phyloP scores from a whole-genome alignment of 768 basidiomycete genomes.

The Phlegmacium glaucopus region DNA sequence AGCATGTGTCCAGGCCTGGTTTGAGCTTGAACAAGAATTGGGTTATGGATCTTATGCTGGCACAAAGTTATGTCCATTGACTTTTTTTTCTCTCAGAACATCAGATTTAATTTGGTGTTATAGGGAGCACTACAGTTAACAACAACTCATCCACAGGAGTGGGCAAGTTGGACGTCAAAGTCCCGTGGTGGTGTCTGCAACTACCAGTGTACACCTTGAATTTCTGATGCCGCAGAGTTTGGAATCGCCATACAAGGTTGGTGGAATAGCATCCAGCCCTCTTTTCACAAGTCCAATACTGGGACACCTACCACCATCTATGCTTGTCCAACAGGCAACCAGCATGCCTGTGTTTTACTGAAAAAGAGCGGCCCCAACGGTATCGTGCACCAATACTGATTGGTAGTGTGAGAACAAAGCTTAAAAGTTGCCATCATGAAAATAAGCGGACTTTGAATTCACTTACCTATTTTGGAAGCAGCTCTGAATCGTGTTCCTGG shows the following conservation, averaged over 20 bases:
- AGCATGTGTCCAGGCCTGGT: constrained; percentile 5
- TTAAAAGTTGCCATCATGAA: too few species aligned
- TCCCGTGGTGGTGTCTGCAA: not conserved
- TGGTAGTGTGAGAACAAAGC: too few species aligned
- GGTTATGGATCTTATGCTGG: constrained; percentile 5
- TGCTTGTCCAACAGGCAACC: not conserved
- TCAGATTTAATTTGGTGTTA: not conserved
- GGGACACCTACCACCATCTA: not conserved
- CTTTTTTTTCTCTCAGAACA: not conserved
- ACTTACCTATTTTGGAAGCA: too few species aligned
- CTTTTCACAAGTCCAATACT: not conserved
- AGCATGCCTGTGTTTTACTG: constrained; percentile 4
- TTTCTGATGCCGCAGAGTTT: constrained; percentile 6
- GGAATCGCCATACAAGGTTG: constrained; percentile 6
- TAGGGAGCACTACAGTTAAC: not conserved
- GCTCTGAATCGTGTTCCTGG: too few species aligned
- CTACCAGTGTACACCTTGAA: not conserved
- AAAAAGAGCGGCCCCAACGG: constrained; percentile 8
- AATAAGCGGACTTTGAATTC: too few species aligned
- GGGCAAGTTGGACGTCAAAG: constrained; percentile 3
- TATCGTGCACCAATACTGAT: too few species aligned
- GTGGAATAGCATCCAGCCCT: constrained; percentile 10
- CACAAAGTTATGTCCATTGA: not conserved
- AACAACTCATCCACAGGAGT: constrained; percentile 3
- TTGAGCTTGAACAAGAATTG: constrained; percentile 5